Evolutionary conservation across 148 eudicot species (phyloP), one percentile per base, ranked within the genome.

Genomic region (Rheum nobile): DNA sequence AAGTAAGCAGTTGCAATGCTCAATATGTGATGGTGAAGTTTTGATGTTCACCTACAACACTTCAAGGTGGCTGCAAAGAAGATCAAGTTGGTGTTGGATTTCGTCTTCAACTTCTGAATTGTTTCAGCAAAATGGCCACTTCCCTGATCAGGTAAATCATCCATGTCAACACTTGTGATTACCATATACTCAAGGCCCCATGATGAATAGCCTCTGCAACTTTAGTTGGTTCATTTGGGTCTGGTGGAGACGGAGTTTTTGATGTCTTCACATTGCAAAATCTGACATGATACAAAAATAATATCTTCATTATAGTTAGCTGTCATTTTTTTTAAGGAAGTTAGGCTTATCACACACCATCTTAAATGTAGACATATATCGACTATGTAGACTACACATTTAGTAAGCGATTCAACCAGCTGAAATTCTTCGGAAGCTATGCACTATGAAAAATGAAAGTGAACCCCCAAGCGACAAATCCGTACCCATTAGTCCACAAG

Each of bases 181-280:
- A 94, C 98, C 71, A 94, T 88, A 79, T 94, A 94, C 59, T 94
- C 98, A 81, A 94, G 84, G 76, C 98, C 97, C 98, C 98, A 94
- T 0, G 98, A 94, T 72, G 97, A 85, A 94, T 94, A 75, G 98
- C 97, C 82, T 94, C 95, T 26, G 97, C 97, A 34, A 94, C 98
- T 67, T 89, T 94, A 29, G 85, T 71, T 46, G 98, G 98, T 77
- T 94, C 98, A 78, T 94, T 78, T 47, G 98, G 98, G 73, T 94
- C 98, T 39, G 97, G 98, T 55, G 98, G 97, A 31, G 98, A 97
- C 39, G 98, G 98, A 71, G 98, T 87, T 41, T 90, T 90, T 13
- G 98, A 94, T 46, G 98, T 94, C 89, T 94, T 94, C 76, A 94
- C 97, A 77, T 94, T 94, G 88, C 98, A 91, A 80, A 94, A 94